Conservation (phyloP, 192 early-diverging fungal species). For the Thamnidium elegans region DNA sequence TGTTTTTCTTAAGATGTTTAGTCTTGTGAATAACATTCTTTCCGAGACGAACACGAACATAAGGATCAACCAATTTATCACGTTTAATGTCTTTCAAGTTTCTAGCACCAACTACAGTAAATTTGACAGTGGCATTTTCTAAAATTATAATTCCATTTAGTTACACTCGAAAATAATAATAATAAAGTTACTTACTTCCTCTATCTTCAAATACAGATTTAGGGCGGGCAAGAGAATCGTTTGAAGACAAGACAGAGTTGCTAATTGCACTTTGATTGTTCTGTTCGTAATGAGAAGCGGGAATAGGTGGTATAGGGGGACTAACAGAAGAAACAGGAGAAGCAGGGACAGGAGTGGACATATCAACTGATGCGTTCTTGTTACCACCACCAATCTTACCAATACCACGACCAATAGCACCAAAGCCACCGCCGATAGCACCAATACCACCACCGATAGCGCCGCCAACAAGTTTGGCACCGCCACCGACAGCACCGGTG, state of each 20-base stretch:
- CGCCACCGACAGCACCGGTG: neutral
- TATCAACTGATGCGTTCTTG: neutral
- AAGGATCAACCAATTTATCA: constrained; percentile 44
- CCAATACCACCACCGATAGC: constrained; percentile 27
- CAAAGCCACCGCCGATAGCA: constrained; percentile 11
- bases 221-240: neutral
- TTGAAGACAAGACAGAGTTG: neutral
- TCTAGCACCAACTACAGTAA: constrained; percentile 44
- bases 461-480: constrained; percentile 21
- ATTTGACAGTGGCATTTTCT: constrained; percentile 38
- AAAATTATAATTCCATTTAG: neutral
- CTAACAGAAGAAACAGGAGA: neutral
- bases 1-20: constrained; percentile 60
- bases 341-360: neutral
- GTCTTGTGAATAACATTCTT: constrained; percentile 66
- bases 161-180: neutral
- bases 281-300: too few relatives aligned
- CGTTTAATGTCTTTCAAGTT: constrained; percentile 30
- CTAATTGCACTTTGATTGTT: too few relatives aligned
- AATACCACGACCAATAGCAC: neutral
- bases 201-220: constrained; percentile 6
- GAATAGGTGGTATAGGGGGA: neutral
- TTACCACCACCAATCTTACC: neutral
- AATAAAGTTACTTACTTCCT: constrained; percentile 12
- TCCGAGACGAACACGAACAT: constrained; percentile 54